Percentiles rank a stretch among this genome's conserved stretches.
These are phyloP conservation scores for Wallacemonas sp. DNA, from an alignment of 208 protist genomes.

Conservation along the genomic window DNA sequence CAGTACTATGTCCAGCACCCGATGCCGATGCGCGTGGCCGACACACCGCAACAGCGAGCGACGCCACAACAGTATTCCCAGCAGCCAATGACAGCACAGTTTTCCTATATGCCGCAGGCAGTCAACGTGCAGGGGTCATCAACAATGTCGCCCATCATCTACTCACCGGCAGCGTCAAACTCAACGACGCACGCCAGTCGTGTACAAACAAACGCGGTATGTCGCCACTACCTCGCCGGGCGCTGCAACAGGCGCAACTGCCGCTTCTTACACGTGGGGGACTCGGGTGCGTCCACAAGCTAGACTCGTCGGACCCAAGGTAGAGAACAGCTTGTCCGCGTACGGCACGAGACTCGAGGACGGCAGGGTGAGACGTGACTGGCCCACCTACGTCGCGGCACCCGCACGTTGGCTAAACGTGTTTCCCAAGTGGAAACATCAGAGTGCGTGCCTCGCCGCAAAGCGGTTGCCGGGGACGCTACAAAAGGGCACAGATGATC, in stretches of 20 bases:
- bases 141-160: conserved; percentile 1
- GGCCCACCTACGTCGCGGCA: no score
- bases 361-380: no score
- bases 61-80: neutral
- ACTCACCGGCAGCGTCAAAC: neutral
- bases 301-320: no score
- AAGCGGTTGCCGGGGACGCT: no score
- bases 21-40: neutral
- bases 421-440: no score
- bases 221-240: conserved; percentile 55
- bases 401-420: no score
- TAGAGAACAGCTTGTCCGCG: no score
- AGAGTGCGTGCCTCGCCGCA: no score
- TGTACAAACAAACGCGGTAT: conserved; percentile 18
- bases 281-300: neutral
- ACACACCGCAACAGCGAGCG: neutral
- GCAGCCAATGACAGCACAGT: neutral
- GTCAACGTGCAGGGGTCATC: neutral
- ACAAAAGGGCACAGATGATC: no score
- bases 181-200: neutral
- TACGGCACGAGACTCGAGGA: no score
- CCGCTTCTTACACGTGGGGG: conserved; percentile 40
- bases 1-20: neutral
- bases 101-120: neutral
- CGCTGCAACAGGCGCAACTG: conserved; percentile 71